Base-by-base conservation (phyloP, 2,329 filamentous ascomycete genomes). In the Thyridium curvatum region DNA sequence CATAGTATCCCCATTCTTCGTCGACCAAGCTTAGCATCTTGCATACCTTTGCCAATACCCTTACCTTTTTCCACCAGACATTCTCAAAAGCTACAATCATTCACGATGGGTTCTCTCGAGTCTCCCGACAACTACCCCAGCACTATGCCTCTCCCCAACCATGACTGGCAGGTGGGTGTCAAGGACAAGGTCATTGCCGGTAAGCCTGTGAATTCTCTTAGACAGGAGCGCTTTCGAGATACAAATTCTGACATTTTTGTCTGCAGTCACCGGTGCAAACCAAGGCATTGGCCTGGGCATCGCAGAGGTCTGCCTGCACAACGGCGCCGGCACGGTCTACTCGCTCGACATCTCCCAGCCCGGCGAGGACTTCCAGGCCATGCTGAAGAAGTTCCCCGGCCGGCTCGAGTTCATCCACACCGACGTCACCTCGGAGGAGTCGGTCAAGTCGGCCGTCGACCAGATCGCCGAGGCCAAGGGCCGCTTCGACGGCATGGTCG, bases 261-360 rank as follows among this genome's bases (percentile, higher is more conserved):
- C 13, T n/a, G 32, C 43, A 50, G 60, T 66, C 44, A 65, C 64
- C 3, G 64, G 64, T 12, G 64, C 64, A 32, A 66, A 66, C 50
- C 59, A 64, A 45, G 59, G 67, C 38, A 69, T 69, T 33, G 66
- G 66, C 8, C 58, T 69, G 5, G 66, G 65, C 14, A 61, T 71
- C 33, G 66, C 66, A 16, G 62, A 71, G 46, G 61, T 65, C 34
- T 69, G 65, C 46, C 56, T 71, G 9, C 62, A 59, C 46, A 71
- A 71, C 49, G 52, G 52, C 4, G 67, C 67, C 15, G 56, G 53
- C 28, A 46, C 43, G 28, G 55, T 67, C 34, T 67, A 61, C 54
- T 63, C 59, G 12, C 52, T 68, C 30, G 65, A 68, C 49, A 52
- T 66, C 33, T 53, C 57, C 47, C 35, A 59, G 40, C 53, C 64